Percentiles rank a stretch among this genome's conserved stretches.
phyloP scores from a whole-genome alignment of 441 rosid species.

The Erysimum cheiri region DNA sequence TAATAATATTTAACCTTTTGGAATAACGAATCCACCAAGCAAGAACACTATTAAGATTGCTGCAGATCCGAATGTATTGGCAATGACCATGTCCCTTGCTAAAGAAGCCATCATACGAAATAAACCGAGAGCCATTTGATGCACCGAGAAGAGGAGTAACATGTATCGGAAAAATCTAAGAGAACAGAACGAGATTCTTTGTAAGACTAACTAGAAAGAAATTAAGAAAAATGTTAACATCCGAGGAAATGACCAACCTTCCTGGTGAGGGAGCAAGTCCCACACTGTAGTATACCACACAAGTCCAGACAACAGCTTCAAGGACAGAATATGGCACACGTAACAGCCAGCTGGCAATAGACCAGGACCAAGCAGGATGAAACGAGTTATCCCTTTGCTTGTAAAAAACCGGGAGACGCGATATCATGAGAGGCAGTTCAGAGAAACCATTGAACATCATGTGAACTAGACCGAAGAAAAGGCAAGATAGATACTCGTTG shows the following conservation, averaged over 20 bases:
- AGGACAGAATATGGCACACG: conserved; percentile 86
- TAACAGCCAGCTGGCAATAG: conserved; percentile 72
- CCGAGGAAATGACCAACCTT: conserved; percentile 63
- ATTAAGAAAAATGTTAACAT: conserved; percentile 1
- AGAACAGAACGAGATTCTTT: conserved; percentile 3
- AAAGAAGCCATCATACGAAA: conserved; percentile 83
- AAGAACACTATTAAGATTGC: conserved; percentile 64
- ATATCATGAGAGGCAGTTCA: conserved; percentile 80
- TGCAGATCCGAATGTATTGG: conserved; percentile 87
- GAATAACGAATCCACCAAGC: conserved; percentile 93
- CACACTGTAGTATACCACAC: conserved; percentile 78
- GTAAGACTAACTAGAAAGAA: not conserved
- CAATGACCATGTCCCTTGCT: conserved; percentile 88
- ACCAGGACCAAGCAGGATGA: conserved; percentile 98
- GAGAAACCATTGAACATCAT: conserved; percentile 94
- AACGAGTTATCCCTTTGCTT: conserved; percentile 90
- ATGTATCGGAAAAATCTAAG: conserved; percentile 73
- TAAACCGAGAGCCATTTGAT: conserved; percentile 94
- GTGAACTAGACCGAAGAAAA: conserved; percentile 84
- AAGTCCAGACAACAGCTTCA: conserved; percentile 89
- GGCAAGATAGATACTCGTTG: conserved; percentile 78
- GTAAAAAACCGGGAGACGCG: conserved; percentile 88
- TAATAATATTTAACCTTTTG: conserved; percentile 61
- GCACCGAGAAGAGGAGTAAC: conserved; percentile 72
- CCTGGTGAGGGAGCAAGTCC: conserved; percentile 80